These are phyloP conservation scores for Nidula microcarpa DNA, from an alignment of 768 basidiomycete species.

Conservation along the genomic window DNA sequence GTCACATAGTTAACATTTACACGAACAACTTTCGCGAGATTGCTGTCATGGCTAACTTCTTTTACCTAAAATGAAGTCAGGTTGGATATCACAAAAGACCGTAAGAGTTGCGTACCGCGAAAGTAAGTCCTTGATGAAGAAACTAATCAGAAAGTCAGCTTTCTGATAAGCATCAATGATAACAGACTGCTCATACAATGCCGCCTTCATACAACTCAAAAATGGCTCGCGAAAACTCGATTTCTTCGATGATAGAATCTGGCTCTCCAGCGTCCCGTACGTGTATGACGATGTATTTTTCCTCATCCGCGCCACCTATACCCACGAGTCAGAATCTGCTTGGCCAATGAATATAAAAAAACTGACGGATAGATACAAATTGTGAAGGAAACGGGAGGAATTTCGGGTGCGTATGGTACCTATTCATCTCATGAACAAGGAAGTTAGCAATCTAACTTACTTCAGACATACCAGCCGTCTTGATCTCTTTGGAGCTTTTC, in stretches of 20 bases:
- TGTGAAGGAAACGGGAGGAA: slow-evolving; percentile 75
- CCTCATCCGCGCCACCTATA: slow-evolving; percentile 60
- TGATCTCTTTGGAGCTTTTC: slow-evolving; percentile 57
- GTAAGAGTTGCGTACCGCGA: slow-evolving; percentile 47
- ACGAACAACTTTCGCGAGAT: slow-evolving; percentile 63
- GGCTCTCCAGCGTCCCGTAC: slow-evolving; percentile 37
- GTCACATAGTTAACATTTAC: slow-evolving; percentile 88
- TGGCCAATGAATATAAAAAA: not conserved
- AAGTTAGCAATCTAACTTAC: not conserved
- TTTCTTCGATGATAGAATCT: slow-evolving; percentile 65
- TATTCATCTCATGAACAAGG: slow-evolving; percentile 16
- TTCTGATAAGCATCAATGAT: no score
- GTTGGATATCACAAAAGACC: not conserved
- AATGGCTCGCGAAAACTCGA: slow-evolving; percentile 77
- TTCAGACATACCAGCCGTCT: slow-evolving; percentile 73
- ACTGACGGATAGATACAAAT: slow-evolving; percentile 63
- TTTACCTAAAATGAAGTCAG: slow-evolving; percentile 44
- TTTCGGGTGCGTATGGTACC: slow-evolving; percentile 82
- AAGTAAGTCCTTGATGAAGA: slow-evolving; percentile 84
- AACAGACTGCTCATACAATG: slow-evolving; percentile 45
- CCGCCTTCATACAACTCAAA: slow-evolving; percentile 92
- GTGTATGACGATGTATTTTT: slow-evolving; percentile 74
- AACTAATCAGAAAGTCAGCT: no score
- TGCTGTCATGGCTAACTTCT: slow-evolving; percentile 78
- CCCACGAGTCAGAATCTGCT: not conserved